Conservation (phyloP, 1,284 basidiomycete species). For the Singerocomus inundabilis region DNA sequence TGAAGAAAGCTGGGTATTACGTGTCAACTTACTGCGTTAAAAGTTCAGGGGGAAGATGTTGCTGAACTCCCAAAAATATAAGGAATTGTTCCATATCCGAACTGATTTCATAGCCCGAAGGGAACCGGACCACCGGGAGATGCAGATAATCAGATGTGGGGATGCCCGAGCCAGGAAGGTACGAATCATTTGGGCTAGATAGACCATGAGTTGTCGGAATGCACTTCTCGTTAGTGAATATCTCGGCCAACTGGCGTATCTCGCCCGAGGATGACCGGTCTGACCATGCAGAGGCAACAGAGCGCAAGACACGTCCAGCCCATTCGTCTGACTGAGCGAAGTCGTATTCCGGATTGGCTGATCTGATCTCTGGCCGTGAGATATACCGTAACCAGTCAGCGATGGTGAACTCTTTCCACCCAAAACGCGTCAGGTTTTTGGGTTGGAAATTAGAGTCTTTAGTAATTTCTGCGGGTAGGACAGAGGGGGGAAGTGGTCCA, state of each 20-base stretch:
- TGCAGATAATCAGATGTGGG: slow-evolving; percentile 83
- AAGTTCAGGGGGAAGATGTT: slow-evolving; percentile 88
- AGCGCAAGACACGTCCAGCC: slow-evolving; percentile 78
- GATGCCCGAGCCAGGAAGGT: slow-evolving; percentile 75
- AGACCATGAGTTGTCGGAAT: slow-evolving; percentile 66
- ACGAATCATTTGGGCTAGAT: slow-evolving; percentile 74
- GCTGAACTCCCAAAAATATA: slow-evolving; percentile 79
- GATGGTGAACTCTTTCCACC: slow-evolving; percentile 81
- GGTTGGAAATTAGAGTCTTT: slow-evolving; percentile 52
- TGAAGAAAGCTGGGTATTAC: neutral
- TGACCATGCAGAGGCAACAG: slow-evolving; percentile 74
- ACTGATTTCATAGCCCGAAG: slow-evolving; percentile 67
- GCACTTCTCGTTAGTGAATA: slow-evolving; percentile 68
- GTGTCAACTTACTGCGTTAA: slow-evolving; percentile 58
- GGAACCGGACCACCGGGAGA: slow-evolving; percentile 70
- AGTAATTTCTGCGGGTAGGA: slow-evolving; percentile 73
- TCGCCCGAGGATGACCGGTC: slow-evolving; percentile 48
- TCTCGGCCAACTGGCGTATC: slow-evolving; percentile 57
- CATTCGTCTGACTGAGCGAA: slow-evolving; percentile 70
- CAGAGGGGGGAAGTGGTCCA: slow-evolving; percentile 76
- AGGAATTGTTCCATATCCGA: slow-evolving; percentile 79
- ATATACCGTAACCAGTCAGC: slow-evolving; percentile 78
- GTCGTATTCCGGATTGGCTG: slow-evolving; percentile 56
- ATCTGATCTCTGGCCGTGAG: slow-evolving; percentile 47
- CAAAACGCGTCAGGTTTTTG: slow-evolving; percentile 63